Conservation (phyloP, 768 basidiomycete genomes). For the Amanita subjunquillea region DNA sequence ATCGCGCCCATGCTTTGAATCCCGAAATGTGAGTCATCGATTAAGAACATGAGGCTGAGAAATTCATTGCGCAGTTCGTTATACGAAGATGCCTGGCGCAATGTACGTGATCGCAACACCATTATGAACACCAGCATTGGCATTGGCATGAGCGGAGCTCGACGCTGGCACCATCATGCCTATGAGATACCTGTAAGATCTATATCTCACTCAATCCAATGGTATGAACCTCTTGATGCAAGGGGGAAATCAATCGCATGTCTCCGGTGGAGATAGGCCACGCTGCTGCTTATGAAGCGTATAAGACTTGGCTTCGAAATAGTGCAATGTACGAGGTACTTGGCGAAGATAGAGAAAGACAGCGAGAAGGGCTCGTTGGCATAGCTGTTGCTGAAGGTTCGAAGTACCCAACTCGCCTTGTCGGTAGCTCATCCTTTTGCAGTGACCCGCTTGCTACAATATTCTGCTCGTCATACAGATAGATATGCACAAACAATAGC, state of each 20-base stretch:
- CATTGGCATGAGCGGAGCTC: constrained; percentile 50
- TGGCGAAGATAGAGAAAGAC: constrained; percentile 45
- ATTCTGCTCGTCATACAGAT: constrained; percentile 32
- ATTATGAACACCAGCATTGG: constrained; percentile 26
- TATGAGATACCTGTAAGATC: constrained; percentile 49
- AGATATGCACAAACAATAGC: constrained; percentile 37
- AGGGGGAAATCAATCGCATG: constrained; percentile 45
- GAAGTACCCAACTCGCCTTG: neutral
- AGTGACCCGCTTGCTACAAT: constrained; percentile 52
- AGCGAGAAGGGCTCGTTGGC: constrained; percentile 57
- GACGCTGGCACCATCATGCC: constrained; percentile 53
- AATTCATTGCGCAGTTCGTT: constrained; percentile 33
- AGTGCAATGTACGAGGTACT: constrained; percentile 44
- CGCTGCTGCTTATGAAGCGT: constrained; percentile 73
- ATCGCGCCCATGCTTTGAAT: constrained; percentile 30
- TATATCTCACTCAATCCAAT: neutral
- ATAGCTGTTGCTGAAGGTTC: constrained; percentile 66
- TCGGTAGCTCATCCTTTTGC: constrained; percentile 1
- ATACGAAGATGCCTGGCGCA: constrained; percentile 42
- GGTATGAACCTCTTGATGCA: constrained; percentile 1
- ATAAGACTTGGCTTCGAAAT: constrained; percentile 56
- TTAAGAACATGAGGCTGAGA: neutral
- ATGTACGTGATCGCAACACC: constrained; percentile 30
- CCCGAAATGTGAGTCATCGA: constrained; percentile 24
- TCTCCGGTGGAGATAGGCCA: constrained; percentile 56